Percentiles rank a stretch among this genome's conserved stretches.
Conservation (phyloP, 2,329 filamentous ascomycete species). For the Sclerotinia nivalis region DNA sequence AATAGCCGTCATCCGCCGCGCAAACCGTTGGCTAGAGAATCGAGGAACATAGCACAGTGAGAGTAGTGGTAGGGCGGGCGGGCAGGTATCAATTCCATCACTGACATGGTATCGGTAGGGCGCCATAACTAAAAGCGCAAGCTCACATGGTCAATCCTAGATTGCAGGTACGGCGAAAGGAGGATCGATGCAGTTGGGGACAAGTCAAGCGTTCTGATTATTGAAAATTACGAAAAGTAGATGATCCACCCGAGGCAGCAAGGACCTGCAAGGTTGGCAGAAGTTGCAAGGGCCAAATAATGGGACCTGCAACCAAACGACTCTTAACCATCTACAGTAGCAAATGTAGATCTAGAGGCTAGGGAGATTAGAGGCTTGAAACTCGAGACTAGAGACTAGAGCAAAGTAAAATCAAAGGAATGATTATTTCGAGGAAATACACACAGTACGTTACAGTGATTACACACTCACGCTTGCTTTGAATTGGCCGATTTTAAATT, state of each 20-base stretch:
- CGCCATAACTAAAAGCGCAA: constrained; percentile 28
- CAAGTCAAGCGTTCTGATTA: constrained; percentile 22
- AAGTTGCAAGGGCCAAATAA: constrained; percentile 27
- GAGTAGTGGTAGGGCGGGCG: constrained; percentile 31
- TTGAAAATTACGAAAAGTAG: constrained; percentile 21
- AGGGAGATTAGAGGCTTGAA: background rate
- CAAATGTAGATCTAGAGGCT: constrained; percentile 20
- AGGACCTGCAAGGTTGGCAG: constrained; percentile 19
- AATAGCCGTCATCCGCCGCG: constrained; percentile 31
- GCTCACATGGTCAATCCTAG: constrained; percentile 37
- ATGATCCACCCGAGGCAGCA: constrained; percentile 28
- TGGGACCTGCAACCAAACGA: constrained; percentile 13
- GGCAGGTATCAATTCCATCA: constrained; percentile 32
- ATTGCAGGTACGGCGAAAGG: constrained; percentile 30
- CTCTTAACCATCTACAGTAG: constrained; percentile 18
- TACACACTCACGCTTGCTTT: constrained; percentile 1
- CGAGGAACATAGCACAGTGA: constrained; percentile 32
- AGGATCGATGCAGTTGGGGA: constrained; percentile 26
- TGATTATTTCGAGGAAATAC: background rate
- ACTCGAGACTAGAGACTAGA: background rate
- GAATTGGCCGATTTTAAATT: background rate
- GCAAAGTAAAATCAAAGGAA: background rate
- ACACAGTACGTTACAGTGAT: background rate
- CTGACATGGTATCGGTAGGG: constrained; percentile 33
- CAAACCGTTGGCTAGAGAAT: constrained; percentile 27